Evolutionary conservation across 1,284 basidiomycete species (phyloP), one percentile per base, ranked within the genome.

Genomic region (Ceratobasidium sp.): DNA sequence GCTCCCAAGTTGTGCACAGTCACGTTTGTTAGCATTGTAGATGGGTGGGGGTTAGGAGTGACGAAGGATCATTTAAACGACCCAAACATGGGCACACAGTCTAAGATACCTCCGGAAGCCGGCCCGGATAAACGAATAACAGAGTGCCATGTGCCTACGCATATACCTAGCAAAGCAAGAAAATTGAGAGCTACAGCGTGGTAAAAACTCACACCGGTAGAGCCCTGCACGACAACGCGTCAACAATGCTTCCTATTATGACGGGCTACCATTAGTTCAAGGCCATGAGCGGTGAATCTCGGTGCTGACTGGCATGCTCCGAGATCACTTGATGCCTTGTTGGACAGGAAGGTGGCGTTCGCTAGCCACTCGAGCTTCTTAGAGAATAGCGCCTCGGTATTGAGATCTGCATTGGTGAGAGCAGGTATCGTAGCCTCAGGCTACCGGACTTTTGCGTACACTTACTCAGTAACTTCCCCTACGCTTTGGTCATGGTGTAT

Each of bases 171-270:
- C 31, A 45, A 45, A 11, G 10, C 20, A 11, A n/a, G n/a, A n/a
- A n/a, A n/a, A n/a, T n/a, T n/a, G n/a, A n/a, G n/a, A n/a, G n/a
- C n/a, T n/a, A n/a, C n/a, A n/a, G n/a, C n/a, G n/a, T n/a, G n/a
- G n/a, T n/a, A n/a, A n/a, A n/a, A n/a, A n/a, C n/a, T n/a, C 54
- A 49, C 65, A 67, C 54, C 45, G 54, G 15, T 13, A 67, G 39
- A 10, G 54, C 33, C 23, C 45, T 45, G 23, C 64, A 47, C 42
- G 51, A n/a, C n/a, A 66, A 20, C n/a, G 10, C 47, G 31, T 66
- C 64, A 13, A 66, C 31, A 20, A 66, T 26, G 15, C n/a, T 51
- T 33, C 64, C 64, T 3, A 66, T 23, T 6, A 66, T 66, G 28
- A 66, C 49, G 17, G 64, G 64, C 64, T 66, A 66, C 7, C 1